A percentile compares a stretch with the other conserved stretches of the same genome.
Conservation (phyloP, 2,329 filamentous ascomycete species). For the Colletotrichum neosansevieriae region DNA sequence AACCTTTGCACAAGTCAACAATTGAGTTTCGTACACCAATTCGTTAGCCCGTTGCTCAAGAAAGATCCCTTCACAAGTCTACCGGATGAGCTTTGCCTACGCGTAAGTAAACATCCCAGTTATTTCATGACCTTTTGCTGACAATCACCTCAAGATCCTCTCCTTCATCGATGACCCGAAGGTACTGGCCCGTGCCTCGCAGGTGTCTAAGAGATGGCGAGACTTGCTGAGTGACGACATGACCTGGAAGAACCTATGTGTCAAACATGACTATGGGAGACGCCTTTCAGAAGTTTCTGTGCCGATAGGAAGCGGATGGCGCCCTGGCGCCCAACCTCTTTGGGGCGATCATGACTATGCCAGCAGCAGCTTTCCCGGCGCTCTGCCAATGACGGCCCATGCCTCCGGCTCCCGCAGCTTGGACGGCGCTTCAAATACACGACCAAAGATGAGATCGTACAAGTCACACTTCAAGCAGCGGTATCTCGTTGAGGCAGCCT, state of each 20-base stretch:
- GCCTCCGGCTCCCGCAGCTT: conserved; percentile 63
- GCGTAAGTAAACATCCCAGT: conserved; percentile 66
- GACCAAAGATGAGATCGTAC: conserved; percentile 83
- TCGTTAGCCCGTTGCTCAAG: conserved; percentile 92
- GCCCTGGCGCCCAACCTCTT: conserved; percentile 30
- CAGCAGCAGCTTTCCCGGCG: conserved; percentile 60
- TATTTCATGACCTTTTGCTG: neutral
- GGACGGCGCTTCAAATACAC: conserved; percentile 60
- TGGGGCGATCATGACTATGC: conserved; percentile 43
- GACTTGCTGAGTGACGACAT: conserved; percentile 96
- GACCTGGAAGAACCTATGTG: conserved; percentile 97
- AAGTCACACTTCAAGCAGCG: conserved; percentile 98
- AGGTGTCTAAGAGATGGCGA: conserved; percentile 95
- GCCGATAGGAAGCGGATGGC: conserved; percentile 22
- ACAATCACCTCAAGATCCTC: conserved; percentile 72
- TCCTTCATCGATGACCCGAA: conserved; percentile 98
- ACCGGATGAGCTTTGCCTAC: conserved; percentile 91
- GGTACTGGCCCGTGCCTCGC: conserved; percentile 90
- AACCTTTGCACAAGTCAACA: conserved; percentile 96
- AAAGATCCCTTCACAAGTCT: conserved; percentile 95
- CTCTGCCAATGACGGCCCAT: conserved; percentile 52
- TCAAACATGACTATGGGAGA: conserved; percentile 89
- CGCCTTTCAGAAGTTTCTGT: conserved; percentile 63
- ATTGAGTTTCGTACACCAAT: conserved; percentile 95
- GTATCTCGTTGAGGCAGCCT: conserved; percentile 96